These are phyloP conservation scores for Rubus idaeus DNA, from an alignment of 306 rosid species.

Conservation along the genomic window DNA sequence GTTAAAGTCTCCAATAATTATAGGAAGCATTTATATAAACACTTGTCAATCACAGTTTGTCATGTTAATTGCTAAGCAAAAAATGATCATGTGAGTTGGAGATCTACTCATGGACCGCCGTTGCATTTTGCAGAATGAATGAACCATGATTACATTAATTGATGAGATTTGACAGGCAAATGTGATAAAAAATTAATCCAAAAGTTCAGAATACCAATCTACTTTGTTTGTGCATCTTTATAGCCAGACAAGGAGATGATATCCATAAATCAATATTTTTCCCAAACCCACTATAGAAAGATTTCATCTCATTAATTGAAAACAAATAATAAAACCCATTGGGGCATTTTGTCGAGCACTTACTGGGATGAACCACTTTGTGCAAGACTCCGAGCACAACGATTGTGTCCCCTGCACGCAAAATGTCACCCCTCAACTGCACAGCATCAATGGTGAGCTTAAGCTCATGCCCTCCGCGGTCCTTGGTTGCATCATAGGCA, in stretches of 20 bases:
- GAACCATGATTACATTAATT: neutral
- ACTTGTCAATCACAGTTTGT: neutral
- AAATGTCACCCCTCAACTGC: constrained; percentile 35
- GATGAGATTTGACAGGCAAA: neutral
- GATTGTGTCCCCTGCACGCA: constrained; percentile 48
- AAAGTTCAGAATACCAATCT: neutral
- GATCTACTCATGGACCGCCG: neutral
- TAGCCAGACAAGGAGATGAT: neutral
- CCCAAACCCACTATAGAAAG: neutral
- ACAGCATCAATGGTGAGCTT: constrained; percentile 33
- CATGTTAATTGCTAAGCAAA: neutral
- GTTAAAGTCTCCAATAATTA: too few species aligned
- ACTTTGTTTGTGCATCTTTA: neutral
- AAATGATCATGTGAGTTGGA: neutral
- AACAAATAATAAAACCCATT: neutral
- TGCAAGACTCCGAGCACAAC: constrained; percentile 60
- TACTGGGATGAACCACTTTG: constrained; percentile 54
- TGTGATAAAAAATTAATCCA: neutral
- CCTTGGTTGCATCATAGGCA: constrained; percentile 70
- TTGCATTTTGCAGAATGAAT: neutral
- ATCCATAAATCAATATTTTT: neutral
- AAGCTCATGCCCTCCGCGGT: constrained; percentile 42
- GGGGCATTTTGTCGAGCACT: constrained; percentile 22
- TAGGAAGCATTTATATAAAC: neutral
- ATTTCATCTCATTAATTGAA: too few species aligned